Percentiles rank a stretch among this genome's conserved stretches.
Conservation (phyloP, 176 grass and related monocot species). For the Carex cristatella region DNA sequence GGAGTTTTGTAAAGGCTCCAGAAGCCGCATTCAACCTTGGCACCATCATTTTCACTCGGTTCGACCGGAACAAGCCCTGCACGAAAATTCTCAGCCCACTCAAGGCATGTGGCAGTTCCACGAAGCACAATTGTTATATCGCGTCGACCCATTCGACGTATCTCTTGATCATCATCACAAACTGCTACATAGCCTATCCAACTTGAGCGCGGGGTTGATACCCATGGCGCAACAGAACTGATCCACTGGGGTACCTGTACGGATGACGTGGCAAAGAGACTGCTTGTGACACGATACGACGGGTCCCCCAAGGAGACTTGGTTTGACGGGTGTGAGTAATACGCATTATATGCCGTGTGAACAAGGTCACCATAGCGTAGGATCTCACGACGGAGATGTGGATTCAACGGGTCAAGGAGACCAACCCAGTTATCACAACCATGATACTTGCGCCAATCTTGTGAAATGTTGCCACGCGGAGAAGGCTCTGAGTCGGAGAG, state of each 20-base stretch:
- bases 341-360: conserved; percentile 51
- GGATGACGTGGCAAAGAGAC: conserved; percentile 65
- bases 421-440: conserved; percentile 48
- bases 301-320: conserved; percentile 42
- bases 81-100: conserved; percentile 85
- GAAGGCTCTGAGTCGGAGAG: conserved; percentile 47
- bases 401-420: conserved; percentile 57
- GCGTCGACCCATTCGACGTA: conserved; percentile 60
- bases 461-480: conserved; percentile 42
- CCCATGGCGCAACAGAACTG: conserved; percentile 1
- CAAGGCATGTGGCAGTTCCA: conserved; percentile 62
- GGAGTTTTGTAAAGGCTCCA: conserved; percentile 59
- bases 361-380: conserved; percentile 67
- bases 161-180: conserved; percentile 59
- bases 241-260: conserved; percentile 47
- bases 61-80: conserved; percentile 34
- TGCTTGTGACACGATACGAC: conserved; percentile 43
- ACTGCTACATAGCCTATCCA: conserved; percentile 67
- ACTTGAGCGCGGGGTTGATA: conserved; percentile 42
- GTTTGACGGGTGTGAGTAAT: conserved; percentile 44
- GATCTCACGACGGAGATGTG: conserved; percentile 65
- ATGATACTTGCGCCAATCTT: conserved; percentile 46
- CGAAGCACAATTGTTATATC: conserved; percentile 70
- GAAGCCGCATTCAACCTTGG: conserved; percentile 68
- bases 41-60: neutral